A percentile compares a stretch with the other conserved stretches of the same genome.
Conservation (phyloP, 2,329 filamentous ascomycete genomes). For the Cladophialophora carrionii region DNA sequence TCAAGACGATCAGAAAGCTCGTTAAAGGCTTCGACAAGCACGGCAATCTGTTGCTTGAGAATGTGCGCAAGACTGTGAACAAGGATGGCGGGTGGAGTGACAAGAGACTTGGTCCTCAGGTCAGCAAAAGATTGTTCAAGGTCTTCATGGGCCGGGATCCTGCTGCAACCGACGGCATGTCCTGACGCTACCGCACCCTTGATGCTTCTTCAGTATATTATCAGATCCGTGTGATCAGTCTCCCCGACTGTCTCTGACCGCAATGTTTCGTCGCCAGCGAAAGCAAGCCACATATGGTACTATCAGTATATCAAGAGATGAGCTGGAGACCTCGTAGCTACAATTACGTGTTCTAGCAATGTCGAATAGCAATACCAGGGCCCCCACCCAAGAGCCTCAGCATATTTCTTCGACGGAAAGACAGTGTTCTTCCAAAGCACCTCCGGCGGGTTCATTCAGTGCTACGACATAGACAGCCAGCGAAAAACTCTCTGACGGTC, state of each 20-base stretch:
- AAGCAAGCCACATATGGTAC: neutral
- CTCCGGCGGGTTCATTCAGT: neutral
- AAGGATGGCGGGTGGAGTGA: slow-evolving; percentile 52
- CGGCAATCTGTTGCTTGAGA: slow-evolving; percentile 66
- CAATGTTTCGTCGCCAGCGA: neutral
- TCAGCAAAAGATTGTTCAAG: slow-evolving; percentile 54
- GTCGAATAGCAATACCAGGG: neutral
- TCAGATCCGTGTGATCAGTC: neutral
- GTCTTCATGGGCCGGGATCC: slow-evolving; percentile 55
- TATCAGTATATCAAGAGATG: neutral
- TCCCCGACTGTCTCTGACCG: neutral
- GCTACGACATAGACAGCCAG: neutral
- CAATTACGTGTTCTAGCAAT: neutral
- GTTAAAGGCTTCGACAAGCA: slow-evolving; percentile 61
- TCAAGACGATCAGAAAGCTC: slow-evolving; percentile 61
- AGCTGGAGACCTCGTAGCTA: neutral
- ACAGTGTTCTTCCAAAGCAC: neutral
- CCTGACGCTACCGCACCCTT: slow-evolving; percentile 25
- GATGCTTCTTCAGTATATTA: neutral
- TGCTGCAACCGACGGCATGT: slow-evolving; percentile 47
- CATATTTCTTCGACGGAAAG: neutral
- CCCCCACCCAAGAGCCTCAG: neutral
- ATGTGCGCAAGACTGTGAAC: slow-evolving; percentile 59
- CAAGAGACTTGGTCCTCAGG: slow-evolving; percentile 52
- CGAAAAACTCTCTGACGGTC: neutral